These are phyloP conservation scores for Violaceomyces palustris DNA, from an alignment of 1,284 basidiomycete genomes.

Conservation along the genomic window DNA sequence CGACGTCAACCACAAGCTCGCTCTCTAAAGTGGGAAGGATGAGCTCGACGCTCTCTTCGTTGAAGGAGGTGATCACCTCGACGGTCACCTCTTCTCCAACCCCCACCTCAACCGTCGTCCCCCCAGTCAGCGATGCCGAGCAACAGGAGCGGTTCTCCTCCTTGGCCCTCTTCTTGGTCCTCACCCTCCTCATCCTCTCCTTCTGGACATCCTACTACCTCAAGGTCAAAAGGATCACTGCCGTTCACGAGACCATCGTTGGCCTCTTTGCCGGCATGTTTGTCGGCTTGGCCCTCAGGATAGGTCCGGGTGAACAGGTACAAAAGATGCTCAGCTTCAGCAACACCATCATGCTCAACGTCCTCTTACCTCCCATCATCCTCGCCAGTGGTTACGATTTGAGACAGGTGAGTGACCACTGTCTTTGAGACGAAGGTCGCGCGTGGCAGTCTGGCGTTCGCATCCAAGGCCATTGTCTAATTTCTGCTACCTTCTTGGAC, in stretches of 20 bases:
- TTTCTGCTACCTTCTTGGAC: not conserved
- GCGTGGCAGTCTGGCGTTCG: not conserved
- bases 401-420: conserved; percentile 79
- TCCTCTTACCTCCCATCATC: conserved; percentile 94
- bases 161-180: conserved; percentile 63
- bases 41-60: too few relatives aligned
- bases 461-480: not conserved
- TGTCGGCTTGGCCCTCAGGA: conserved; percentile 82
- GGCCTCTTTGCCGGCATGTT: conserved; percentile 92
- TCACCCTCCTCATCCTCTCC: conserved; percentile 84
- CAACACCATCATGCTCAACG: conserved; percentile 96
- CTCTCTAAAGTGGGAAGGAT: too few relatives aligned
- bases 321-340: conserved; percentile 96
- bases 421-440: too few relatives aligned
- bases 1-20: too few relatives aligned
- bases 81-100: too few relatives aligned
- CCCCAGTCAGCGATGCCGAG: conserved; percentile 41
- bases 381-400: conserved; percentile 96
- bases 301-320: conserved; percentile 88
- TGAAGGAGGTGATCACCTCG: too few relatives aligned
- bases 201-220: conserved; percentile 97
- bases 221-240: conserved; percentile 90
- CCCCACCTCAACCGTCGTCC: conserved; percentile 1
- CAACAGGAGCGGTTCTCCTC: conserved; percentile 48
- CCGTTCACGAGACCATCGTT: conserved; percentile 93